Evolutionary conservation across 208 protist species (phyloP), one percentile per base, ranked within the genome.

Genomic region (Trichomonas gallinae): DNA sequence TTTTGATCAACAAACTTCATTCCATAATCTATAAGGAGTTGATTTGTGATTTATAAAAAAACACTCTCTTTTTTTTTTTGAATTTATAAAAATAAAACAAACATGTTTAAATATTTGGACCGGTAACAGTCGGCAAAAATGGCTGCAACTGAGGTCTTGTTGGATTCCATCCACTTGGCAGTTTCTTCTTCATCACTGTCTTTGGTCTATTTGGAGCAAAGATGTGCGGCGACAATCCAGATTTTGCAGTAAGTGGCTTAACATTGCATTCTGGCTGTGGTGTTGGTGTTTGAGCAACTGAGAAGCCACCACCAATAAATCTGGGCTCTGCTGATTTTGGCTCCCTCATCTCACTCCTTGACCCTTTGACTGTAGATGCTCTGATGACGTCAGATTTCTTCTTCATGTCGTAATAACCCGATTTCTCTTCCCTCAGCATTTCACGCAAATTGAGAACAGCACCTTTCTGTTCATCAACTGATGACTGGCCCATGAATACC

Each of bases 41-140:
- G n/a, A n/a, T n/a, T n/a, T n/a, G n/a, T n/a, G n/a, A n/a, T n/a
- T n/a, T n/a, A n/a, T n/a, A n/a, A n/a, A n/a, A n/a, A n/a, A n/a
- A n/a, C n/a, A n/a, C n/a, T n/a, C n/a, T n/a, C n/a, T n/a, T n/a
- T n/a, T n/a, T n/a, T n/a, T n/a, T n/a, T n/a, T n/a, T n/a, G n/a
- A n/a, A n/a, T n/a, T n/a, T n/a, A n/a, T n/a, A 89, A 89, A 8
- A 89, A 89, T n/a, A 89, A 89, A 46, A 89, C 83, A 89, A 89
- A 46, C 31, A 44, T 89, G 17, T 46, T 42, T 85, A 85, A 11
- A 85, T 40, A 85, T 42, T 89, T 46, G 40, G 17, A 48, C 83
- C 83, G 11, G 31, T 46, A 38, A 51, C 87, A 38, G 87, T 93
- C 34, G 87, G 87, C 31, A 93, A 93, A 15, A 93, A 93, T 26